Percentiles rank a stretch among this genome's conserved stretches.
Evolutionary conservation across 2,329 filamentous ascomycete species (phyloP).

Genomic region (Claviceps sp.): DNA sequence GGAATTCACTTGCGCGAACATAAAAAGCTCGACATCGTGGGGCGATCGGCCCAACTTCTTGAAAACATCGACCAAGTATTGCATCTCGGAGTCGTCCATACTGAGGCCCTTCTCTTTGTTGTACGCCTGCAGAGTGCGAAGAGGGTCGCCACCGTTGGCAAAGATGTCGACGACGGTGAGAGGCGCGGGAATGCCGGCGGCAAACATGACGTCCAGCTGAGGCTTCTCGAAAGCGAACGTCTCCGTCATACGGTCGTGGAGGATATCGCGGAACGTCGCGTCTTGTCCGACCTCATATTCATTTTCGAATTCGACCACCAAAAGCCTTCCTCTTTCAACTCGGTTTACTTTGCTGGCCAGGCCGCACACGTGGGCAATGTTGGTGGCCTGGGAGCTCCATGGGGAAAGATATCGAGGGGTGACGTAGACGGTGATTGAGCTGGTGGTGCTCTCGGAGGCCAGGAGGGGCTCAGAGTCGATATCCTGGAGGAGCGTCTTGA

Average conservation of each 20-base stretch:
- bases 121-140: constrained; percentile 64
- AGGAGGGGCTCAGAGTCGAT: constrained; percentile 16
- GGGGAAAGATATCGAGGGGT: constrained; percentile 80
- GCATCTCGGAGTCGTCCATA: constrained; percentile 77
- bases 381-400: constrained; percentile 95
- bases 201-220: constrained; percentile 65
- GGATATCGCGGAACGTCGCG: constrained; percentile 50
- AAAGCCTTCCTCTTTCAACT: constrained; percentile 74
- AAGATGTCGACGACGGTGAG: constrained; percentile 68
- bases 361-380: constrained; percentile 84
- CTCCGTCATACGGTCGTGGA: constrained; percentile 96
- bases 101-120: constrained; percentile 77
- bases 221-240: constrained; percentile 54
- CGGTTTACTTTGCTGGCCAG: constrained; percentile 56
- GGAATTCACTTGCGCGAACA: constrained; percentile 99
- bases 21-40: constrained; percentile 91
- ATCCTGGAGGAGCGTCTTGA: constrained; percentile 32
- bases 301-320: constrained; percentile 52
- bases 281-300: constrained; percentile 26
- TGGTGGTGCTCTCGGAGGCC: constrained; percentile 23
- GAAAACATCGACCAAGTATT: constrained; percentile 67
- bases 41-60: constrained; percentile 42
- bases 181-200: constrained; percentile 46
- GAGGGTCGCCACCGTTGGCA: constrained; percentile 47
- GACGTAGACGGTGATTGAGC: constrained; percentile 53